These are phyloP conservation scores for Hapsidospora chrysogenum DNA, from an alignment of 495 filamentous ascomycete species.

Conservation along the genomic window DNA sequence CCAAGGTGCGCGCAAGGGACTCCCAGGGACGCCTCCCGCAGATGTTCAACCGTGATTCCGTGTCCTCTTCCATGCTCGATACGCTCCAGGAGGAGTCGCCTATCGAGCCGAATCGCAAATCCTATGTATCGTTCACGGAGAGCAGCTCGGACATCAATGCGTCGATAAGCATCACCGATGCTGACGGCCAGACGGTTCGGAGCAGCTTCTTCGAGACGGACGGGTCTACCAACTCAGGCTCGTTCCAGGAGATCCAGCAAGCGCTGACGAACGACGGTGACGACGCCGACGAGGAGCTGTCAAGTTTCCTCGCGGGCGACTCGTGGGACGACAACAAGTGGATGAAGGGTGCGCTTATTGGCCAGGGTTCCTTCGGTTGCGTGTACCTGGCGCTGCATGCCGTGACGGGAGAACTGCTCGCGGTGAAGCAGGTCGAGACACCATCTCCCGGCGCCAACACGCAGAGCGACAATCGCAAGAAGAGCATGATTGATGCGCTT, in stretches of 20 bases:
- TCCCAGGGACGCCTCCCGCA: conserved; percentile 19
- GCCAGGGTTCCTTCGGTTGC: conserved; percentile 91
- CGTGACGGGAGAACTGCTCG: conserved; percentile 92
- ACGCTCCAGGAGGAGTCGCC: conserved; percentile 79
- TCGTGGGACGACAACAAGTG: conserved; percentile 91
- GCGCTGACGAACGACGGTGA: conserved; percentile 77
- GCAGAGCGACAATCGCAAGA: conserved; percentile 76
- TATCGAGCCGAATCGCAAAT: conserved; percentile 79
- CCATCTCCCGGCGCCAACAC: conserved; percentile 64
- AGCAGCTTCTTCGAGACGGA: conserved; percentile 78
- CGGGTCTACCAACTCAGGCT: conserved; percentile 39
- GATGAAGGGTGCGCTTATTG: conserved; percentile 98
- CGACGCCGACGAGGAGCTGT: conserved; percentile 62
- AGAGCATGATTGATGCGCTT: conserved; percentile 91
- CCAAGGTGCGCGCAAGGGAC: conserved; percentile 28
- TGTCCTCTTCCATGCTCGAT: conserved; percentile 76
- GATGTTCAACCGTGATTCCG: conserved; percentile 58
- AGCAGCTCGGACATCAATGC: conserved; percentile 49
- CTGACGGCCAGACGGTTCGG: conserved; percentile 46
- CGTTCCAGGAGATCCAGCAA: conserved; percentile 36
- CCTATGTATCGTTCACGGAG: conserved; percentile 82
- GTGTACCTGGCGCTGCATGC: conserved; percentile 95
- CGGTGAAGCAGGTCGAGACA: conserved; percentile 95
- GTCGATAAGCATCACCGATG: conserved; percentile 52
- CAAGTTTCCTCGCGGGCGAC: conserved; percentile 73